A percentile compares a stretch with the other conserved stretches of the same genome.
phyloP scores from a whole-genome alignment of 208 protist species.

The Wallacemonas sp. region DNA sequence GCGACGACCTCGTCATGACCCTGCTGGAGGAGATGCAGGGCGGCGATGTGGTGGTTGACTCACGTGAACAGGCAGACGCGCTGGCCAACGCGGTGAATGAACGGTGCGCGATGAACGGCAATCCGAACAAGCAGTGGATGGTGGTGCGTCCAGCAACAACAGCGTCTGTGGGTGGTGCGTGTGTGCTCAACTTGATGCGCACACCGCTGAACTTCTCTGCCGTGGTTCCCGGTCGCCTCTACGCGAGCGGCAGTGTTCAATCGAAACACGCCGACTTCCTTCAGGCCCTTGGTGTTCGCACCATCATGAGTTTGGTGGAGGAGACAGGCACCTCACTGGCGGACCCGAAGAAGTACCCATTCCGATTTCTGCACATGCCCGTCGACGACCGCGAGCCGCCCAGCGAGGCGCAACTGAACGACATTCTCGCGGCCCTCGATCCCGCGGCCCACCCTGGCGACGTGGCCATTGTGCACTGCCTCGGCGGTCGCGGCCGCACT shows the following conservation, averaged over 20 bases:
- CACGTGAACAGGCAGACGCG: not conserved
- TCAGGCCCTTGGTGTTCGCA: slow-evolving; percentile 2
- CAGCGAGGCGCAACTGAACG: not conserved
- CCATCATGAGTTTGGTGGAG: slow-evolving; percentile 12
- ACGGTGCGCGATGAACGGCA: not conserved
- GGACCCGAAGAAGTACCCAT: not conserved
- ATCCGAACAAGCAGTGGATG: slow-evolving; percentile 6
- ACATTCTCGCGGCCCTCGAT: slow-evolving; percentile 10
- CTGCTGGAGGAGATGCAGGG: not conserved
- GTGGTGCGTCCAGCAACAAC: not conserved
- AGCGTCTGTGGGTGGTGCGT: not conserved
- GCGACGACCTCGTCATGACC: not conserved
- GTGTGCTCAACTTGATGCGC: not conserved
- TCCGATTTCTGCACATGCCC: slow-evolving; percentile 11
- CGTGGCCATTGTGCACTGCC: slow-evolving; percentile 14
- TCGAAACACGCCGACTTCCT: slow-evolving; percentile 9
- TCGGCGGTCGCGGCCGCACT: slow-evolving; percentile 13
- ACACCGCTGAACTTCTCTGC: slow-evolving; percentile 12
- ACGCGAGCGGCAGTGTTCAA: slow-evolving; percentile 12
- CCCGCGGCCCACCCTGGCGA: not conserved
- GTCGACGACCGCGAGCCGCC: slow-evolving; percentile 10
- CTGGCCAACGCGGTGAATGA: not conserved
- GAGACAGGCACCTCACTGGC: slow-evolving; percentile 9
- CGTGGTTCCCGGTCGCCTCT: not conserved
- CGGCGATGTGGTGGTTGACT: not conserved